Base-by-base conservation (phyloP, 106 monocot species). In the Amphibolis antarctica region DNA sequence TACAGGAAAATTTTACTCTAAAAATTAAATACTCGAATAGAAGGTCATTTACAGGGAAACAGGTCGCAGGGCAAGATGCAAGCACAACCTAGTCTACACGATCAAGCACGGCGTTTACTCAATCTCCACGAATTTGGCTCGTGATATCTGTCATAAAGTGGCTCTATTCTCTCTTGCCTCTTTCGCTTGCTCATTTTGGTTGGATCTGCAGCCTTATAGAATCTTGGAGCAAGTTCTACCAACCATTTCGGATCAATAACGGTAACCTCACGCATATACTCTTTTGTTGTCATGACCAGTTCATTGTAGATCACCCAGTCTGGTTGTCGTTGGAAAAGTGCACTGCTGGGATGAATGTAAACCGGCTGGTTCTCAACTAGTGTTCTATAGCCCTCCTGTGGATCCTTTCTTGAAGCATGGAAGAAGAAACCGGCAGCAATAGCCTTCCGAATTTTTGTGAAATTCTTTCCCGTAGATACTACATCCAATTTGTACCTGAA, bases 121-220 rank as follows among this genome's bases (percentile, higher is more conserved):
- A 94, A 56, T 12, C 93, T 70, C 93, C 93, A 94, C 0, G 93
- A 94, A 42, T 94, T 94, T 17, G 93, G 93, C n/a, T 94, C 93
- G n/a, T 94, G 89, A 21, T 94, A 94, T 50, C 93, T 68, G 53
- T 94, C 93, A 71, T 94, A 89, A 2, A 94, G 77, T 9, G 93
- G 93, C 45, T 94, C 93, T 7, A 94, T 83, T 9, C 88, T 60
- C 65, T 94, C 93, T 31, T 86, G 89, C 18, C 93, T 31, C 76
- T 94, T 93, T n/a, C 93, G 72, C 65, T 93, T 94, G 69, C 93
- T 94, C 93, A 94, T 89, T 54, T 94, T 94, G 1, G 85, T 89
- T 1, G 93, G 93, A 74, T 94, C 93, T 3, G 93, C 48, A 1
- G 81, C 20, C 71, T 83, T 89, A 78, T 69, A 94, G 46, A 94